These are phyloP conservation scores for Malus hybrid DNA, from an alignment of 331 rosid genomes.

Conservation along the genomic window DNA sequence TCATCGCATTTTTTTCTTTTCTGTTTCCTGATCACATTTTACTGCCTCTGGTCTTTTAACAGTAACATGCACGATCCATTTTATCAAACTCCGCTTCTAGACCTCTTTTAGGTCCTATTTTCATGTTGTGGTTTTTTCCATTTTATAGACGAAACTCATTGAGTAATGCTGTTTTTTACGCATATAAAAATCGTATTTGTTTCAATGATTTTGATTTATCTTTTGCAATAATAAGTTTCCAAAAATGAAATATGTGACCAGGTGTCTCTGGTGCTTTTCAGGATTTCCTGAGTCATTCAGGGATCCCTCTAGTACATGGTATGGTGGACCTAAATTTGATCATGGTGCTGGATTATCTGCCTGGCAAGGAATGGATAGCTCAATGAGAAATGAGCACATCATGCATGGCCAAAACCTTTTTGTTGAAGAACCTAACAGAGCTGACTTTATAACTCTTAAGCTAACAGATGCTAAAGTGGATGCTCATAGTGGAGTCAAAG, in stretches of 20 bases:
- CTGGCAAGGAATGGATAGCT: conserved; percentile 29
- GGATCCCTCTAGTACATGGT: conserved; percentile 22
- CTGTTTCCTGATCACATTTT: neutral
- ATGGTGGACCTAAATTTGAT: conserved; percentile 22
- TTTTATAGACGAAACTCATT: neutral
- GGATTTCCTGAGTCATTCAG: conserved; percentile 33
- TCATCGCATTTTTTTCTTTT: neutral
- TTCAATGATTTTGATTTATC: neutral
- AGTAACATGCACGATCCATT: neutral
- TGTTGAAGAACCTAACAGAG: conserved; percentile 25
- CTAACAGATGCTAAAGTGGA: conserved; percentile 26
- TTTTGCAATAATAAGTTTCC: neutral
- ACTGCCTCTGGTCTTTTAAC: neutral
- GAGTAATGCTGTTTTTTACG: neutral
- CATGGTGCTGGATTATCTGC: conserved; percentile 33
- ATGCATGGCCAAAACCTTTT: conserved; percentile 19
- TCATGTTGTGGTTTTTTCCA: neutral
- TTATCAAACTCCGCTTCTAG: neutral
- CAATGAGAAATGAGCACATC: conserved; percentile 11
- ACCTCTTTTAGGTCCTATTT: neutral
- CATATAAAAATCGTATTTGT: neutral
- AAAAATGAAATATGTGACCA: conserved; percentile 13
- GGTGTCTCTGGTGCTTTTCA: conserved; percentile 21
- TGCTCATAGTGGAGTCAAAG: conserved; percentile 13
- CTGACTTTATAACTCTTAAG: conserved; percentile 27